Base-by-base conservation (phyloP, 192 early-diverging fungal genomes). In the Ambispora gerdemannii region DNA sequence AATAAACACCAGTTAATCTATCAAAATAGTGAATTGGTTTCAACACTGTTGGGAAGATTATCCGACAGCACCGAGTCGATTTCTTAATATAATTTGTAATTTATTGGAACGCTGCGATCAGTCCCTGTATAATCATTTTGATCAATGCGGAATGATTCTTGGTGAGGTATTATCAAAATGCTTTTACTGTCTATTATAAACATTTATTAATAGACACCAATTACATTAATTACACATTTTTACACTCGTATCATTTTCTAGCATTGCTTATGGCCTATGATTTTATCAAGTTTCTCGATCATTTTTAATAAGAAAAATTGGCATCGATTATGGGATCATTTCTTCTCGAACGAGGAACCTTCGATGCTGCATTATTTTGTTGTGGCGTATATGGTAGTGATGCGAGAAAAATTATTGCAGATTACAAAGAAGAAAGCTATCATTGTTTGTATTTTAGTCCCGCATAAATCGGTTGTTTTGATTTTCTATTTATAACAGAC, bases 301-400 rank as follows among this genome's bases (percentile, higher is more conserved):
- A 63, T 63, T 34, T 25, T 63, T 24, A 35, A 22, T 20, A 33
- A 10, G 24, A 33, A 63, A 63, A 33, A 35, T 34, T 63, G 30
- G 30, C 31, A 34, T 1, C 25, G 35, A 63, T 63, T 63, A 63
- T 63, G 60, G 60, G 60, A 63, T 32, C 60, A 63, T 33, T 35
- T 63, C 11, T 63, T 63, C 22, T 63, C 60, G 31, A 63, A 63
- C 31, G 60, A 63, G 1, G 60, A 63, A 34, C 60, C 60, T n/a
- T 63, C 60, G 4, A 34, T 63, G 30, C 30, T 63, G 60, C 35
- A 22, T n/a, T 63, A 30, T 63, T 63, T 63, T 19, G 3, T 35
- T 24, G 31, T 33, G 3, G 31, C 60, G 11, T 63, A 63, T 63
- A 35, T 63, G 31, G 6, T 33, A 20, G 22, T 34, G 11, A 31